phyloP scores from a whole-genome alignment of 2,329 filamentous ascomycete species.

The Cladosporium sphaerospermum region DNA sequence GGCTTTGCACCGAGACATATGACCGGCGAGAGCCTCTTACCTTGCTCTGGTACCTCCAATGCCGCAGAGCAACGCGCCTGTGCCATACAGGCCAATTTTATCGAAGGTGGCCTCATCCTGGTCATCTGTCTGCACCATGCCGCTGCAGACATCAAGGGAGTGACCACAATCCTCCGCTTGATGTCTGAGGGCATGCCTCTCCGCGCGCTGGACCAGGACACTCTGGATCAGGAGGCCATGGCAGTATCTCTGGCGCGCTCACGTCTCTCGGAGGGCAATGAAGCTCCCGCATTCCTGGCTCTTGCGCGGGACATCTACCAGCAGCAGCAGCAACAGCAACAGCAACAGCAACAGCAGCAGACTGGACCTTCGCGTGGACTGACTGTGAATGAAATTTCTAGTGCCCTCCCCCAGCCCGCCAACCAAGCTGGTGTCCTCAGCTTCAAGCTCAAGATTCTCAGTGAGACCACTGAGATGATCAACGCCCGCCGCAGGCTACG shows the following conservation, averaged over 20 bases:
- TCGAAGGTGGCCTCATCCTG: conserved; percentile 19
- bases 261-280: not conserved
- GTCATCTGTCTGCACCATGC: conserved; percentile 19
- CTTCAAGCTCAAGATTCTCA: conserved; percentile 16
- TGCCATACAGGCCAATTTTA: conserved; percentile 19
- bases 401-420: not conserved
- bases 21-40: conserved; percentile 10
- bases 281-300: not conserved
- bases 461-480: conserved; percentile 13
- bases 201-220: conserved; percentile 12
- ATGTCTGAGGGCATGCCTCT: conserved; percentile 14
- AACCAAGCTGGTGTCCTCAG: conserved; percentile 12
- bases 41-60: conserved; percentile 15
- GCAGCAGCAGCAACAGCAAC: not conserved
- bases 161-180: conserved; percentile 15
- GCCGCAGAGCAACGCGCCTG: conserved; percentile 13
- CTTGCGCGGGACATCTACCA: not conserved
- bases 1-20: conserved; percentile 15
- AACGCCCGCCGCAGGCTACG: conserved; percentile 11
- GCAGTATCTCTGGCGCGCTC: not conserved
- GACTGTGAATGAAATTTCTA: not conserved
- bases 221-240: conserved; percentile 6
- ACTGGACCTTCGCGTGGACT: not conserved
- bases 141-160: conserved; percentile 16
- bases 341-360: not conserved